A percentile compares a stretch with the other conserved stretches of the same genome.
phyloP scores from a whole-genome alignment of 2,329 filamentous ascomycete genomes.

The Diaporthe sp. region DNA sequence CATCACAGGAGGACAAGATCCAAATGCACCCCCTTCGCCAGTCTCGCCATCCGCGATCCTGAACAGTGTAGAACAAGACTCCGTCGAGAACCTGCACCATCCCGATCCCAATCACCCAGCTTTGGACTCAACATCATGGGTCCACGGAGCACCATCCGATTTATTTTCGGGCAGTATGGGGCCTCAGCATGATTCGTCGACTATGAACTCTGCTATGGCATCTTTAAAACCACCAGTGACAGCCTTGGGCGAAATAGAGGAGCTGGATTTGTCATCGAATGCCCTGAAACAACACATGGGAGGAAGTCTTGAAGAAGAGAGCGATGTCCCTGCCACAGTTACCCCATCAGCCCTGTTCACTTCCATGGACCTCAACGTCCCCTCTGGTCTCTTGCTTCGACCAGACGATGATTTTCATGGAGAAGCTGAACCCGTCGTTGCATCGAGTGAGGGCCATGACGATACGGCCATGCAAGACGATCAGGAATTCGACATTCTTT shows the following conservation, averaged over 20 bases:
- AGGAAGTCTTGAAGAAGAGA: not conserved
- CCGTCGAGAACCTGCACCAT: constrained; percentile 10
- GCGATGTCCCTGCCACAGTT: constrained; percentile 26
- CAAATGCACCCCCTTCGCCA: constrained; percentile 27
- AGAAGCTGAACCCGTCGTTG: not conserved
- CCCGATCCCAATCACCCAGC: not conserved
- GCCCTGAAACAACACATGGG: constrained; percentile 21
- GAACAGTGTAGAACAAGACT: constrained; percentile 33
- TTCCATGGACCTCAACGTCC: constrained; percentile 5
- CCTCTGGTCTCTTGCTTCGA: constrained; percentile 3
- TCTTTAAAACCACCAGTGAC: constrained; percentile 22
- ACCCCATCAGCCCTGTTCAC: constrained; percentile 32
- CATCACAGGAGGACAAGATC: not conserved
- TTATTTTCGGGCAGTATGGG: constrained; percentile 16
- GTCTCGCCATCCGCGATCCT: constrained; percentile 34
- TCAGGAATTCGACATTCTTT: constrained; percentile 29
- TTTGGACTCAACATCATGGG: constrained; percentile 20
- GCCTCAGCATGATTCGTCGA: constrained; percentile 24
- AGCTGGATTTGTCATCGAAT: constrained; percentile 13
- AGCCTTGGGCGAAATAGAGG: constrained; percentile 17
- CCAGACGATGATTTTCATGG: not conserved
- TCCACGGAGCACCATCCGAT: constrained; percentile 8
- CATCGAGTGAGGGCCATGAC: not conserved
- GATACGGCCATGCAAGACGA: constrained; percentile 6
- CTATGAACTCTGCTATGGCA: constrained; percentile 8